Base-by-base conservation (phyloP, 805 yeast genomes). In the Lipomyces mesembrius region DNA sequence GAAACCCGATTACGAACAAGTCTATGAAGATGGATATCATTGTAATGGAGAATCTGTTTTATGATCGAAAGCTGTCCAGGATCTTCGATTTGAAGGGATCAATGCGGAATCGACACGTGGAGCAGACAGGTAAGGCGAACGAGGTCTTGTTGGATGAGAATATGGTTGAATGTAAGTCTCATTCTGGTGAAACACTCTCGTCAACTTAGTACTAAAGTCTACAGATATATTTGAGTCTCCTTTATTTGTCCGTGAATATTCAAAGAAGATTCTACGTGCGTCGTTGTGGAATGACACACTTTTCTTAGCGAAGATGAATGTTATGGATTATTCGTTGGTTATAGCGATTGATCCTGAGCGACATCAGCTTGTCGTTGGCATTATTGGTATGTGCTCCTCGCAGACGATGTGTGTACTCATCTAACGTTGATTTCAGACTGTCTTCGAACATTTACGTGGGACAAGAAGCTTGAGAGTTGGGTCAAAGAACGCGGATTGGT, bases 361-460 rank as follows among this genome's bases (percentile, higher is more conserved):
- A 57, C 76, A 80, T 12, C 88, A 88, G 63, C 81, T 95, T 49
- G 92, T 92, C 22, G 97, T 93, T 14, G 99, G 99, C 2, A 93
- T 95, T 53, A 93, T 95, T 68, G 90, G 75, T 72, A 57, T 9
- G 32, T n/a, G n/a, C 27, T 17, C n/a, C 17, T 17, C 20, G n/a
- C 25, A 12, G 14, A 20, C 37, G 27, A 7, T 22, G 27, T 11
- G 11, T 6, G 29, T 9, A 14, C 14, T 39, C 5, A 6, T 8
- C 57, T 62, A 53, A 58, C 22, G 9, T 17, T 6, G 6, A 22
- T 17, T 32, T 25, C 29, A 73, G 91, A 95, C 77, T 95, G 96
- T 82, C 87, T 95, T 56, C 80, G 99, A 66, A 92, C 99, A 0
- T 95, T 94, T 74, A 95, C 99, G 0, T 95, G 99, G 99, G 99